Evolutionary conservation across 345 rosid species (phyloP), one percentile per base, ranked within the genome.

Genomic region (Cardamine chenopodiifolia): DNA sequence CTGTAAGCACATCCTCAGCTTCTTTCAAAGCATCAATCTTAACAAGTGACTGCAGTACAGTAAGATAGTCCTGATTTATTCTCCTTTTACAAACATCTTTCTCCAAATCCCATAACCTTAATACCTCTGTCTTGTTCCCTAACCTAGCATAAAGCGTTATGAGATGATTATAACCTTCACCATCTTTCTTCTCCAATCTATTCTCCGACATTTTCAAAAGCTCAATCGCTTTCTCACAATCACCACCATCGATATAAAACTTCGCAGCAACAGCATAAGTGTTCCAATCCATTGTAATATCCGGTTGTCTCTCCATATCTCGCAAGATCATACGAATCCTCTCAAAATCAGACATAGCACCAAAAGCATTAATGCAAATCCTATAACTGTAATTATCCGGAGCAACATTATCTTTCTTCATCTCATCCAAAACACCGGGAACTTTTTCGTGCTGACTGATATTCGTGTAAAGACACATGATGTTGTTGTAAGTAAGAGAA

Each of bases 311-410:
- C 77, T 89, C 96, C 97, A 93, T 93, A 82, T 94, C 95, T 32
- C 64, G 52, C 49, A 94, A 77, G 62, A 85, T 47, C 23, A 14
- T 69, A 11, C 90, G 86, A 82, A 94, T 78, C 66, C 84, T 85
- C 68, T 79, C 84, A 2, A 87, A 23, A 64, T 91, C 87, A 39
- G 84, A 80, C 78, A 77, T 79, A 25, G 78, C 82, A 48, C 97
- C 95, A 66, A 78, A 85, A 6, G 97, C 84, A 81, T 87, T 91
- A 47, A 94, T 82, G 72, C 96, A 91, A 10, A 87, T 77, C 83
- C 97, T 85, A 55, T 79, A 91, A 81, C 95, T 91, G 54, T 83
- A 91, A 77, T 91, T 91, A 80, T 91, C 93, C 1, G 97, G 97
- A 56, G 63, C 66, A 32, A 93, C 83, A 7, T 78, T 75, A 8